These are phyloP conservation scores for Naematelia encephala DNA, from an alignment of 768 basidiomycete genomes.

Conservation along the genomic window DNA sequence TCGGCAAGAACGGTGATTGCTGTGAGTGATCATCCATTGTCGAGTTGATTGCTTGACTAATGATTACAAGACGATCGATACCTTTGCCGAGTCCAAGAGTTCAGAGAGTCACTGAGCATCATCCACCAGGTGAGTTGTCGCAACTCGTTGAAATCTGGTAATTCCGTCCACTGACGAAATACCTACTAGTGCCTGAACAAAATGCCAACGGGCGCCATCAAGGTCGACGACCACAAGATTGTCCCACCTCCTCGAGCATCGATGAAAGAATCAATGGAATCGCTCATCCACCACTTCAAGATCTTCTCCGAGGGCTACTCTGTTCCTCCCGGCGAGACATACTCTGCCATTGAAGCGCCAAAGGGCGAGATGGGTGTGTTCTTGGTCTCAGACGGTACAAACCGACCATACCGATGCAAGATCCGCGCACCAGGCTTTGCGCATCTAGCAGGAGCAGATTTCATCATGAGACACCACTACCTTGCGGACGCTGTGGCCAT, in stretches of 20 bases:
- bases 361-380: slow-evolving; percentile 99
- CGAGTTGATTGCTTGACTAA: not conserved
- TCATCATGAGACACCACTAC: slow-evolving; percentile 72
- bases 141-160: not conserved
- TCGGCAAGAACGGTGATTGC: slow-evolving; percentile 94
- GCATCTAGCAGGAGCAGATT: slow-evolving; percentile 91
- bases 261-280: slow-evolving; percentile 99
- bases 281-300: slow-evolving; percentile 98
- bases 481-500: slow-evolving; percentile 92
- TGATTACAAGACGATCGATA: slow-evolving; percentile 71
- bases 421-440: slow-evolving; percentile 96
- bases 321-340: slow-evolving; percentile 85
- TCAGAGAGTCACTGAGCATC: slow-evolving; percentile 89
- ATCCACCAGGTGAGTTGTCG: slow-evolving; percentile 62
- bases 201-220: slow-evolving; percentile 86
- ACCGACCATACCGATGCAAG: slow-evolving; percentile 93
- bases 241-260: slow-evolving; percentile 91
- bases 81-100: slow-evolving; percentile 95
- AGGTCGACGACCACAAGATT: slow-evolving; percentile 96
- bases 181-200: slow-evolving; percentile 80
- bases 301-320: slow-evolving; percentile 95
- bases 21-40: slow-evolving; percentile 50
- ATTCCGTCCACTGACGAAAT: no score
- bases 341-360: slow-evolving; percentile 95
- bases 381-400: slow-evolving; percentile 93